Evolutionary conservation across 306 rosid species (phyloP).

Genomic region (Lagenaria siceraria): DNA sequence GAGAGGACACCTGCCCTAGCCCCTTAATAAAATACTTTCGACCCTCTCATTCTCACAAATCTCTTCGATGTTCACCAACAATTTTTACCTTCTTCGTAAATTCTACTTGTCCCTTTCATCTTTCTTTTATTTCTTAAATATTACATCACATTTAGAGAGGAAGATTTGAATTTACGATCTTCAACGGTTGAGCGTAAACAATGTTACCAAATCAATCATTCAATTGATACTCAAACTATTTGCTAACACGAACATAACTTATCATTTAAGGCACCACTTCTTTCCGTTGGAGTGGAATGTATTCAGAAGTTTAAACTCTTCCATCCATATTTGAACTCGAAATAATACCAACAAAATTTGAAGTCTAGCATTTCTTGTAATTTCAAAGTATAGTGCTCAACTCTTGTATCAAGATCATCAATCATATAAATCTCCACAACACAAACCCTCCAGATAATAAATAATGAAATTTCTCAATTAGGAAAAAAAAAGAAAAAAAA

Average conservation of each 20-base stretch:
- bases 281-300: too few species aligned
- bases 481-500: neutral
- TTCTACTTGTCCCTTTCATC: too few species aligned
- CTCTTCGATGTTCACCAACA: too few species aligned
- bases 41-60: neutral
- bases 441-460: neutral
- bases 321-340: neutral
- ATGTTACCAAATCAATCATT: neutral
- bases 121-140: too few species aligned
- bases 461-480: neutral
- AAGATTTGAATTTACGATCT: too few species aligned
- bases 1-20: too few species aligned
- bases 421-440: neutral
- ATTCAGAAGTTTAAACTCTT: neutral
- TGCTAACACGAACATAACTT: neutral
- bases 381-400: neutral
- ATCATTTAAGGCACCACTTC: neutral
- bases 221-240: neutral
- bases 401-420: neutral
- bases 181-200: neutral
- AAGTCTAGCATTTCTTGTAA: too few species aligned
- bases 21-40: neutral
- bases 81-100: too few species aligned
- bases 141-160: too few species aligned
- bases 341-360: too few species aligned